Evolutionary conservation across 441 rosid genomes (phyloP).

Genomic region (Viola pubescens): DNA sequence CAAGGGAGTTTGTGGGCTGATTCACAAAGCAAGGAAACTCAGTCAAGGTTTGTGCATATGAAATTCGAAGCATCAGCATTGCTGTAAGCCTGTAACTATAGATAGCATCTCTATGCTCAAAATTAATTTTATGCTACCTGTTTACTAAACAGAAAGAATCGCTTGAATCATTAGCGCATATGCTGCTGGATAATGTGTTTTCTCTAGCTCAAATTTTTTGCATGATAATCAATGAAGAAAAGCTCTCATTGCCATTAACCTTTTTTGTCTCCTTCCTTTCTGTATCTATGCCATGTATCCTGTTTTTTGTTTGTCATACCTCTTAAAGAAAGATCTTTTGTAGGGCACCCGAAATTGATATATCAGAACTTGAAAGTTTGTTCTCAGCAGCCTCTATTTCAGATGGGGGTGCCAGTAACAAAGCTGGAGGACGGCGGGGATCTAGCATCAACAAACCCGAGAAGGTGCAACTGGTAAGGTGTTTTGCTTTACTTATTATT

Average conservation of each 20-base stretch:
- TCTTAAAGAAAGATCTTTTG: slow-evolving; percentile 17
- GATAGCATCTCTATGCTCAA: background rate
- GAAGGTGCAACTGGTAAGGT: slow-evolving; percentile 87
- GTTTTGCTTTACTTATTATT: slow-evolving; percentile 6
- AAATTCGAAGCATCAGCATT: slow-evolving; percentile 1
- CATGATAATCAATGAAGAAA: background rate
- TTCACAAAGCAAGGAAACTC: slow-evolving; percentile 67
- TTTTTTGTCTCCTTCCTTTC: slow-evolving; percentile 1
- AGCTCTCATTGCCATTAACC: background rate
- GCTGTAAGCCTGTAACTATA: slow-evolving; percentile 13
- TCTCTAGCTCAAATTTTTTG: no score
- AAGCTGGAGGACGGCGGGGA: slow-evolving; percentile 70
- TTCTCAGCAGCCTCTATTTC: slow-evolving; percentile 74
- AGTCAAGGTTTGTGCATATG: slow-evolving; percentile 50
- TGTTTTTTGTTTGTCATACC: slow-evolving; percentile 3
- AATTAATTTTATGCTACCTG: no score
- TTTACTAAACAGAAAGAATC: no score
- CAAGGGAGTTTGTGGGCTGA: slow-evolving; percentile 99
- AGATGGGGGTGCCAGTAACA: slow-evolving; percentile 49
- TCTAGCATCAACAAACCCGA: slow-evolving; percentile 79
- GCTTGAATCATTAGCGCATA: no score
- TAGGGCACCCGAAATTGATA: slow-evolving; percentile 99
- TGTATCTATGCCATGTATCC: background rate
- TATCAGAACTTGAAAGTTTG: slow-evolving; percentile 90
- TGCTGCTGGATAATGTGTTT: no score